Conservation (phyloP, 75 land plant genomes). For the Pinus taeda region DNA sequence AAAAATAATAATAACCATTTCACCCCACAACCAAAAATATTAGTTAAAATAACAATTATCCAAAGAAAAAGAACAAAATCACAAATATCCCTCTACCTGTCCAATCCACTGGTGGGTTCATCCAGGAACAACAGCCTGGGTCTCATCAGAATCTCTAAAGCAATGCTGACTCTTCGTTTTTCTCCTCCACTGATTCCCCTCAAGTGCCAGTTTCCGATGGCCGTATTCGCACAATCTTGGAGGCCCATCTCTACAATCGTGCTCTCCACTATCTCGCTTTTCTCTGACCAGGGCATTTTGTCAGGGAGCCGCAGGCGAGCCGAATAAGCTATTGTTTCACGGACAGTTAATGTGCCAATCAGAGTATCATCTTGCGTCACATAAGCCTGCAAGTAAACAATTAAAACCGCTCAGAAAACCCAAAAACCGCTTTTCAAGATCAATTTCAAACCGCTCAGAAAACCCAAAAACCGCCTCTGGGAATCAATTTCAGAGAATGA, state of each 20-base stretch:
- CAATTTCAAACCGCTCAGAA: background rate
- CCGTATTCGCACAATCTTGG: slow-evolving; percentile 94
- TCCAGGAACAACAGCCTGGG: slow-evolving; percentile 88
- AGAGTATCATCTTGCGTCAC: slow-evolving; percentile 91
- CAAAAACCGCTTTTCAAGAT: background rate
- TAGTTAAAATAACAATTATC: background rate
- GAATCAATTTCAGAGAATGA: too few relatives aligned
- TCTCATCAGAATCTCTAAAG: slow-evolving; percentile 88
- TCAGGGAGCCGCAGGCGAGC: slow-evolving; percentile 84
- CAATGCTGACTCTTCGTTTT: slow-evolving; percentile 92
- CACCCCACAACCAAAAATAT: background rate
- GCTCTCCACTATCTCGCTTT: slow-evolving; percentile 74
- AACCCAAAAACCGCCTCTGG: background rate
- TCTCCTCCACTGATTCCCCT: slow-evolving; percentile 96
- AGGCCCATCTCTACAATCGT: slow-evolving; percentile 94
- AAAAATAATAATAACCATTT: background rate
- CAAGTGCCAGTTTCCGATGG: slow-evolving; percentile 94
- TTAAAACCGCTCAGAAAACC: background rate
- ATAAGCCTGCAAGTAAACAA: slow-evolving; percentile 64
- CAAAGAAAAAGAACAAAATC: background rate
- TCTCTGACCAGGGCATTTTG: slow-evolving; percentile 69
- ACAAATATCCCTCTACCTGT: slow-evolving; percentile 50
- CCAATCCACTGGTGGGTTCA: slow-evolving; percentile 97
- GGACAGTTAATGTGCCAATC: slow-evolving; percentile 86
- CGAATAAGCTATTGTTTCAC: slow-evolving; percentile 79